Conservation (phyloP, 306 rosid species). For the Citrullus colocynthis region DNA sequence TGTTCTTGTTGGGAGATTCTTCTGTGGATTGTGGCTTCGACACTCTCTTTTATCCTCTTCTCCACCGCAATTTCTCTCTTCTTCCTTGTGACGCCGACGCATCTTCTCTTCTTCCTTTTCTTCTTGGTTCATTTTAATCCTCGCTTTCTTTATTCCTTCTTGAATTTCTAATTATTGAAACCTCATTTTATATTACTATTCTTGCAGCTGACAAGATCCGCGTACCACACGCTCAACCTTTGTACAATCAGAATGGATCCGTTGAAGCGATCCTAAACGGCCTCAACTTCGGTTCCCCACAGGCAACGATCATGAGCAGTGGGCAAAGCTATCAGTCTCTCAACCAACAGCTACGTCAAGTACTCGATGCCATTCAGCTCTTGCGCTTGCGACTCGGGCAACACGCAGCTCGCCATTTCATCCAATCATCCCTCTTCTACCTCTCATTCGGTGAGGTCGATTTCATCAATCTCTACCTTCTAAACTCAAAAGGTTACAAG, state of each 20-base stretch:
- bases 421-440: slow-evolving; percentile 49
- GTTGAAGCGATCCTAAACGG: slow-evolving; percentile 38
- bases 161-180: slow-evolving; percentile 1
- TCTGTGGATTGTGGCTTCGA: slow-evolving; percentile 78
- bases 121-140: slow-evolving; percentile 29
- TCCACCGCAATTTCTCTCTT: slow-evolving; percentile 56
- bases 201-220: slow-evolving; percentile 60
- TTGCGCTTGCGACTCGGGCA: slow-evolving; percentile 41
- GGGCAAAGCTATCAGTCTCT: slow-evolving; percentile 64
- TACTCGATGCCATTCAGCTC: slow-evolving; percentile 51
- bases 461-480: slow-evolving; percentile 37
- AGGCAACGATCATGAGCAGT: slow-evolving; percentile 57
- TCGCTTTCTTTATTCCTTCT: no score
- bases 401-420: slow-evolving; percentile 27
- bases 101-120: slow-evolving; percentile 61
- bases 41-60: slow-evolving; percentile 56
- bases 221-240: slow-evolving; percentile 30
- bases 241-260: slow-evolving; percentile 63
- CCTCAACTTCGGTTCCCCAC: slow-evolving; percentile 71
- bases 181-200: no score
- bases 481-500: slow-evolving; percentile 9
- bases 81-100: slow-evolving; percentile 46
- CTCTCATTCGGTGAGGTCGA: slow-evolving; percentile 84
- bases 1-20: slow-evolving; percentile 71
- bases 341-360: slow-evolving; percentile 77